Base-by-base conservation (phyloP, 1,284 basidiomycete genomes). In the Rhodotorula sp. region DNA sequence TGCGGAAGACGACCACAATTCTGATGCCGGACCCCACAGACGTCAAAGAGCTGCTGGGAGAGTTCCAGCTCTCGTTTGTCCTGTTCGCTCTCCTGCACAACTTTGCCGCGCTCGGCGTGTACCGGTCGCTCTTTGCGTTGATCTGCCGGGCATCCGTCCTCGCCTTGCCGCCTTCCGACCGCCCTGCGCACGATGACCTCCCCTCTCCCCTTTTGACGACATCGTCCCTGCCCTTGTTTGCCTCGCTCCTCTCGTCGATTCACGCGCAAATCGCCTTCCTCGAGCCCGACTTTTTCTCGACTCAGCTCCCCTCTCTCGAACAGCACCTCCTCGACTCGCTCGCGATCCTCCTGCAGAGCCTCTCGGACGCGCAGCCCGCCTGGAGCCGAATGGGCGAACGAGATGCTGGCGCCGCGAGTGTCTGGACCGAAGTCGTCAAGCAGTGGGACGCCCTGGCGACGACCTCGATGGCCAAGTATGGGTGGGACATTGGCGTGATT, bases 281-380 rank as follows among this genome's bases (percentile, higher is more conserved):
- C 51, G 82, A 82, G 3, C 68, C 75, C 0, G 74, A 72, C 2
- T 81, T 81, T 43, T 84, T 84, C 72, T 75, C 79, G 7, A 79
- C 78, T 26, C 83, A 84, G 46, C 72, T 84, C 46, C 83, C 83
- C 0, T 81, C 81, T 18, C 70, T 84, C 65, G 83, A 84, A 69
- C 66, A 72, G 8, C 82, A 82, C 64, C 80, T 79, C 62, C 68
- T 78, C 15, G 78, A 79, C 16, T 80, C 83, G 64, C 74, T 84
- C 29, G 79, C 80, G 16, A 58, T 57, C 2, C 72, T 84, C 29
- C 73, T 79, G 14, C 34, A 34, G 3, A 77, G 75, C 18, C 73
- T 83, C 23, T 64, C 62, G 4, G 69, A 75, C 59, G 67, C 71
- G 6, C 43, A 61, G 1, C 60, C 59, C 4, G 29, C 51, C 21